Evolutionary conservation across 495 filamentous ascomycete genomes (phyloP), one percentile per base, ranked within the genome.

Genomic region (Penicillium samsonianum): DNA sequence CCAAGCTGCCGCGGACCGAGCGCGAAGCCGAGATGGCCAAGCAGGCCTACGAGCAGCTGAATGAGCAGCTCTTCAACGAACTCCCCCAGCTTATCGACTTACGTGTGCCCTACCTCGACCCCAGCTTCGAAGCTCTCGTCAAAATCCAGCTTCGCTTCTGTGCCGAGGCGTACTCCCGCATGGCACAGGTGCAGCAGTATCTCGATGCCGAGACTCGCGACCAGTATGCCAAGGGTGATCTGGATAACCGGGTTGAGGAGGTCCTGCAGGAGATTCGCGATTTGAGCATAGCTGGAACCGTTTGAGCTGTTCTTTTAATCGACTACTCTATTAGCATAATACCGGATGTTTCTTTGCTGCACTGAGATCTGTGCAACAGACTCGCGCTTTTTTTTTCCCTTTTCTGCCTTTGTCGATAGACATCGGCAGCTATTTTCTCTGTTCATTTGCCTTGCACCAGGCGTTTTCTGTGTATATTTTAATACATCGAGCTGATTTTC

Each of bases 131-230:
- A 73, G 94, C 94, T 0, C 83, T 98, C 46, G 94, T 98, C 60
- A 98, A 98, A 81, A 98, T 98, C 63, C 94, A 98, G 76, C 75
- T 98, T 58, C 84, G 94, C 28, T 98, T 98, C 77, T 98, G 94
- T 70, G 94, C 94, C 11, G 94, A 98, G 73, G 94, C 94, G 10
- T 98, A 98, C 70, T 89, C 84, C 33, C 80, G 94, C 22, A 98
- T 98, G 94, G 94, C 94, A 9, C 94, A 98, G 78, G 94, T 98
- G 58, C 94, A 98, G 77, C 95, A 98, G 74, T 98, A 96, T 73
- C 81, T 98, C 43, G 94, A 98, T 72, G 87, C 92, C n/a, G 90
- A 94, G 69, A 98, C 92, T 43, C 81, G 94, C 52, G 94, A 98
- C 55, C 91, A 96, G 75, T 98, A 98, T 74, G 94, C 94, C 16